Evolutionary conservation across 106 monocot species (phyloP).

Genomic region (Agapanthus africanus): DNA sequence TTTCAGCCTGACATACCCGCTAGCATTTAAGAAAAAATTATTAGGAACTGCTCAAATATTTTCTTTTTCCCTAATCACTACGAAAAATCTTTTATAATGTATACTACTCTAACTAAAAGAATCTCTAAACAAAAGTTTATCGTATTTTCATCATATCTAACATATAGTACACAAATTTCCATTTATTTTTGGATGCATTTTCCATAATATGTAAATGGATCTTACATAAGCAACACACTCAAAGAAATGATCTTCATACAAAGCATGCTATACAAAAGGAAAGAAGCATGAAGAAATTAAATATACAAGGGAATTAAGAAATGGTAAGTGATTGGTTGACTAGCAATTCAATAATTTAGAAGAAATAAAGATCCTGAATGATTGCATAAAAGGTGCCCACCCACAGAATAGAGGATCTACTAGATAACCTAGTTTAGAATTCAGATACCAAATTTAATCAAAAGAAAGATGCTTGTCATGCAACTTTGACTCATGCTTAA

Average conservation of each 20-base stretch:
- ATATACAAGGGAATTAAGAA: not conserved
- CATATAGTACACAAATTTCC: no score
- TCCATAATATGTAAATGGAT: no score
- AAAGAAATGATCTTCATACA: not conserved
- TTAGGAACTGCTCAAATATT: no score
- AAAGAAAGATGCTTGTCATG: not conserved
- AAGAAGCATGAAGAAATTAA: not conserved
- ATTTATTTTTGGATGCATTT: no score
- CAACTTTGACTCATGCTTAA: not conserved
- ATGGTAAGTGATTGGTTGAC: not conserved
- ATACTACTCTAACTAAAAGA: no score
- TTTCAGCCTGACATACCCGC: no score
- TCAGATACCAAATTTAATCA: not conserved
- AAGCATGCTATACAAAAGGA: not conserved
- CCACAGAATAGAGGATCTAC: not conserved
- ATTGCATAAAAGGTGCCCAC: constrained; percentile 10
- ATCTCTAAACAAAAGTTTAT: no score
- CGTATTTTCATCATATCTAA: no score
- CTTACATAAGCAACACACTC: no score
- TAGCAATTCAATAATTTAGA: not conserved
- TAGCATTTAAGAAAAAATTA: no score
- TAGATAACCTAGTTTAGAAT: not conserved
- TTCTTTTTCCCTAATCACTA: no score
- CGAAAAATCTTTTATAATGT: no score
- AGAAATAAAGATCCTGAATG: not conserved